These are phyloP conservation scores for Colletotrichum sp. DNA, from an alignment of 2,329 filamentous ascomycete species.

Conservation along the genomic window DNA sequence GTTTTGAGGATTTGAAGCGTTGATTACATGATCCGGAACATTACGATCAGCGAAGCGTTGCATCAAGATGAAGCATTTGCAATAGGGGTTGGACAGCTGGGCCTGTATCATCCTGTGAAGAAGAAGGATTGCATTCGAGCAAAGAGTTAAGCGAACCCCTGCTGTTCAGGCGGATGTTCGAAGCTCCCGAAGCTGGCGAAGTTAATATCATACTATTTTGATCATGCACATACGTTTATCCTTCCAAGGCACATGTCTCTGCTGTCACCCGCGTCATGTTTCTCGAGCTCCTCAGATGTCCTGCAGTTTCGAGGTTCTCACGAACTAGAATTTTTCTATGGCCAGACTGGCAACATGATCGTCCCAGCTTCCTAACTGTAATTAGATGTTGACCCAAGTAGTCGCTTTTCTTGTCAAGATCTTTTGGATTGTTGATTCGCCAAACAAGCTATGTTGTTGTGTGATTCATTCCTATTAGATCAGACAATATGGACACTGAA, in stretches of 20 bases:
- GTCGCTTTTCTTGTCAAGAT: no score
- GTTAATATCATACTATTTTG: not conserved
- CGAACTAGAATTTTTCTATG: not conserved
- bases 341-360: no score
- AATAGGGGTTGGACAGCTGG: not conserved
- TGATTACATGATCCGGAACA: not conserved
- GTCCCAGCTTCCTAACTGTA: no score
- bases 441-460: no score
- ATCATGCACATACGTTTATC: not conserved
- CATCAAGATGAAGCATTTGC: not conserved
- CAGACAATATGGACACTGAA: no score
- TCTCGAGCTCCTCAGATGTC: not conserved
- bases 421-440: no score
- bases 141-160: not conserved
- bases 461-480: no score
- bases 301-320: not conserved
- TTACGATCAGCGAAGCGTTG: not conserved
- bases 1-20: not conserved
- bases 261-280: no score
- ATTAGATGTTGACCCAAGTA: no score
- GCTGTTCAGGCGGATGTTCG: fast-evolving
- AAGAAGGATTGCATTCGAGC: not conserved
- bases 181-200: not conserved
- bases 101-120: not conserved
- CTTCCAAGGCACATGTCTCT: not conserved